Percentiles rank a stretch among this genome's conserved stretches.
phyloP scores from a whole-genome alignment of 257 asterid species.

The Leonotis leonurus region DNA sequence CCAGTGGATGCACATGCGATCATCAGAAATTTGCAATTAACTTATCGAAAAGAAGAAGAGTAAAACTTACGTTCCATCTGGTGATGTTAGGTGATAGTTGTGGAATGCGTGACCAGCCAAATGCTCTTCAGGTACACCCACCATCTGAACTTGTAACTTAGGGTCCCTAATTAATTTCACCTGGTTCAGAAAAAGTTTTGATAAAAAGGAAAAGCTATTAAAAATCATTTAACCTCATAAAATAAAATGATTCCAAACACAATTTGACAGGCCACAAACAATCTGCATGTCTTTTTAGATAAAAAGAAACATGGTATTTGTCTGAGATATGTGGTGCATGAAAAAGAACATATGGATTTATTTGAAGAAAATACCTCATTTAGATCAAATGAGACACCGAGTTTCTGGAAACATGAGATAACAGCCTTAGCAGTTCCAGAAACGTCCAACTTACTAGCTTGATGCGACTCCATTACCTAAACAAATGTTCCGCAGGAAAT shows the following conservation, averaged over 20 bases:
- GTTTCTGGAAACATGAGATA: conserved; percentile 82
- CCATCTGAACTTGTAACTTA: conserved; percentile 65
- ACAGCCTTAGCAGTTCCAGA: conserved; percentile 98
- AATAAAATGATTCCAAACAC: background rate
- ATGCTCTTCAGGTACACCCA: conserved; percentile 92
- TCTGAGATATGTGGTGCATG: background rate
- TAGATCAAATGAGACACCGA: conserved; percentile 69
- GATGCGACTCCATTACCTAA: conserved; percentile 94
- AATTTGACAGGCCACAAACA: background rate
- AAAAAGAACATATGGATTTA: background rate
- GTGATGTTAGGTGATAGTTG: conserved; percentile 78
- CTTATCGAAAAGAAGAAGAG: background rate
- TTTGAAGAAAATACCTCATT: conserved; percentile 42
- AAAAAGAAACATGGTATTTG: background rate
- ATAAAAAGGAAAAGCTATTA: background rate
- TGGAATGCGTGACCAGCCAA: conserved; percentile 92
- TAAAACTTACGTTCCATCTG: conserved; percentile 66
- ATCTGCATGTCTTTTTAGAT: conserved; percentile 4
- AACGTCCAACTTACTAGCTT: conserved; percentile 78
- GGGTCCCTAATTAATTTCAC: conserved; percentile 75
- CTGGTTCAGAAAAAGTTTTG: conserved; percentile 26
- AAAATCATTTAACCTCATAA: too few relatives aligned
- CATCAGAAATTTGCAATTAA: conserved; percentile 12
- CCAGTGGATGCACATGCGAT: conserved; percentile 2
- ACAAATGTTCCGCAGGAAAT: background rate